Base-by-base conservation (phyloP, 192 early-diverging fungal genomes). In the Pilaira anomala region DNA sequence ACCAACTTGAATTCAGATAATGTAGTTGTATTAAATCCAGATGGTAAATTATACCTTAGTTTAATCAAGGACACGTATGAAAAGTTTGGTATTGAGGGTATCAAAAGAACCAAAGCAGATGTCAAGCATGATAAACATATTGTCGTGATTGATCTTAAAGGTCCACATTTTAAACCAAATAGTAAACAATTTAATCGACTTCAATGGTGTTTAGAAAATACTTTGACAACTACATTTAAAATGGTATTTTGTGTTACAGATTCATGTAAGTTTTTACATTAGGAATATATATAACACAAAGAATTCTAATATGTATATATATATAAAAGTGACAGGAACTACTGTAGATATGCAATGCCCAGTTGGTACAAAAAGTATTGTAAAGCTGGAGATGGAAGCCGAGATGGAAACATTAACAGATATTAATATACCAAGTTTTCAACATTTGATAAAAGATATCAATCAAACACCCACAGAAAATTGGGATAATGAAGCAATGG, bases 131-230 rank as follows among this genome's bases (percentile, higher is more conserved):
- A 63, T 48, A 48, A 55, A 58, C 49, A 69, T 45, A 49, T 61
- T 69, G 13, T 69, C 18, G 8, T 19, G 13, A 44, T 69, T 7
- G 46, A 69, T 30, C 24, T 69, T 33, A 16, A n/a, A 6, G 26
- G 2, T 25, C 54, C 53, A 1, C 7, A 41, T 1, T 56, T 69
- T 41, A 36, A 36, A 21, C 61, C 68, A 21, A 55, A 45, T 18
- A 63, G 29, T 25, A 69, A 69, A 24, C 26, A 9, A 1, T 53
- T 59, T 51, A 55, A 69, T 25, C 28, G 68, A 57, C 36, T 58
- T 2, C 41, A 57, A 50, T 69, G 52, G 61, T 69, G 68, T 57
- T 21, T 69, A 22, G 61, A 69, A 28, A 63, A 57, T 16, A 58
- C 59, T 24, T 44, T 69, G 2, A 30, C 42, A 36, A 42, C 36